These are phyloP conservation scores for Polyporus tsugae DNA, from an alignment of 1,284 basidiomycete genomes.

Conservation along the genomic window DNA sequence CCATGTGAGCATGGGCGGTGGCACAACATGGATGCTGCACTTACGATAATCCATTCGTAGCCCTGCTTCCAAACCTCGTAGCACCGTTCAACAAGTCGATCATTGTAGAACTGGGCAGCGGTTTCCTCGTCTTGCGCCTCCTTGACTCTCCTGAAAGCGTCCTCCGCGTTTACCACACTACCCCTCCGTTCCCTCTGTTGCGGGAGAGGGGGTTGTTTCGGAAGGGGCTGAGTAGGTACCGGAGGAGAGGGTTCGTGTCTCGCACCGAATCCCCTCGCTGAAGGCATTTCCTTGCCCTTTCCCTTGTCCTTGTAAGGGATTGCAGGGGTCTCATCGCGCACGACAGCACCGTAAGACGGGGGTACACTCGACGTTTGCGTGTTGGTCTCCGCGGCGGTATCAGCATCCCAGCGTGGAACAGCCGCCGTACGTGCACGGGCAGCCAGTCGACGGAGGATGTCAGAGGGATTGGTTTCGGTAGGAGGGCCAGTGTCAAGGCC, in stretches of 20 bases:
- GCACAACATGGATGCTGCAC: constrained; percentile 38
- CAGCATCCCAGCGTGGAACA: constrained; percentile 45
- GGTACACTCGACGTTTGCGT: constrained; percentile 52
- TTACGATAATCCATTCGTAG: constrained; percentile 73
- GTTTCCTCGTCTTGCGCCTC: constrained; percentile 73
- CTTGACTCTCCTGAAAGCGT: constrained; percentile 79
- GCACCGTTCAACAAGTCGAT: constrained; percentile 68
- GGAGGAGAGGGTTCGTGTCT: constrained; percentile 23
- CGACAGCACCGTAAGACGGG: constrained; percentile 58
- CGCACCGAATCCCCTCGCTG: constrained; percentile 17
- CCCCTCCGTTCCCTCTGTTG: constrained; percentile 49
- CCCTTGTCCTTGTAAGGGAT: constrained; percentile 23
- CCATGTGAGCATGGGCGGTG: constrained; percentile 15
- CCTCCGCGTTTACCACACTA: constrained; percentile 67
- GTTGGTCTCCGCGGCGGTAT: constrained; percentile 46
- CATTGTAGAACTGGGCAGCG: constrained; percentile 72
- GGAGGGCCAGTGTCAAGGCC: constrained; percentile 41
- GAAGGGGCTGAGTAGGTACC: constrained; percentile 33
- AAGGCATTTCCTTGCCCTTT: constrained; percentile 15
- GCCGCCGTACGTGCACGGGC: constrained; percentile 34
- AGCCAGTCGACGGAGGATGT: constrained; percentile 26
- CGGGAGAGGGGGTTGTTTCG: constrained; percentile 40
- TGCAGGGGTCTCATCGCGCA: constrained; percentile 38
- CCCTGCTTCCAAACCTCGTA: constrained; percentile 77
- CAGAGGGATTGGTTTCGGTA: constrained; percentile 18